Evolutionary conservation across 352 stramenopile species (phyloP), one percentile per base, ranked within the genome.

Genomic region (Phytopythium boreale): DNA sequence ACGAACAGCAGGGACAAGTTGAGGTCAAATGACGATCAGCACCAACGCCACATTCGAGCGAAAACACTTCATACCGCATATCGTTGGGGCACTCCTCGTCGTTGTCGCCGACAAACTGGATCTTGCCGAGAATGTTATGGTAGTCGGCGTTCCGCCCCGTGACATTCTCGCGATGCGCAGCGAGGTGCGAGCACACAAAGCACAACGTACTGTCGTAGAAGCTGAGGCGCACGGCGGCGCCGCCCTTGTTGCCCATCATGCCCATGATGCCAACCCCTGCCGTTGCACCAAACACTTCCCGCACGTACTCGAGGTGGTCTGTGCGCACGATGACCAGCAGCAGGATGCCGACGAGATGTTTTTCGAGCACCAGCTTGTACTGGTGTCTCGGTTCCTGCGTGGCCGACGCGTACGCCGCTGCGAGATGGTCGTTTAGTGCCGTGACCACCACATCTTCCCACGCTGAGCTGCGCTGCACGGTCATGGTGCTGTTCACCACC

Each of bases 241-340:
- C 98, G 55, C 98, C 98, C 74, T 99, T 99, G 75, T 99, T 99
- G 52, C 98, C 98, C 88, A 95, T 95, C 76, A 99, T 94, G 20
- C 98, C 98, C 94, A 99, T 99, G 49, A 99, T 96, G 29, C 98
- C 98, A 0, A 99, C 96, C 2, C 96, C 95, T 0, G 98, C 96
- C 4, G 84, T 97, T 3, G 93, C 89, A 29, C 86, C 89, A 47
- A 90, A 80, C 20, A 99, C 81, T 59, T 98, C 90, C 37, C 92
- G 87, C 20, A 98, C 84, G 64, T 85, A 69, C 0, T 83, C 69
- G 27, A 77, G 69, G 61, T 96, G 84, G 34, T 90, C 74, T 0
- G 71, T 59, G 49, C 93, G 92, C 6, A 98, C 97, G 72, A 99
- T 98, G 17, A 99, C 91, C 56, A 97, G 93, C 8, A 99, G 63